phyloP scores from a whole-genome alignment of 345 rosid genomes.

The Eucalyptus pumila region DNA sequence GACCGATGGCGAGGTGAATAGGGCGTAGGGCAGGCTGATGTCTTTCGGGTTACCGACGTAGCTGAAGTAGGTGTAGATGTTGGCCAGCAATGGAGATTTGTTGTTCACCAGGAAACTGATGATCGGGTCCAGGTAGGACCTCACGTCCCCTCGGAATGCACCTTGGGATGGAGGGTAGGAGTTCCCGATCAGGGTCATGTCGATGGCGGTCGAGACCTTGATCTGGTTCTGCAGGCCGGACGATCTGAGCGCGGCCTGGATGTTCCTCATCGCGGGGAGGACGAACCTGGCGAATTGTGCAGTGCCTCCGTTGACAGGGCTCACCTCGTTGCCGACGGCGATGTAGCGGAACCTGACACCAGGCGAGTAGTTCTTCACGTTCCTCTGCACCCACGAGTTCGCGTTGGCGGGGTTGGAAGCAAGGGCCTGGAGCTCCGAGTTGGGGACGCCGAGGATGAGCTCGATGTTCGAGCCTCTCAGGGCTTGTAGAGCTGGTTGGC shows the following conservation, averaged over 20 bases:
- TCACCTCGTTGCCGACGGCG: constrained; percentile 34
- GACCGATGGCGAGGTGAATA: constrained; percentile 9
- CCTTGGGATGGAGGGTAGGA: constrained; percentile 30
- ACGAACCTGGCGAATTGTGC: constrained; percentile 7
- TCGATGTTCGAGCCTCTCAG: constrained; percentile 29
- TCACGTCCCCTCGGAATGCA: constrained; percentile 11
- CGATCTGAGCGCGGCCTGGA: constrained; percentile 11
- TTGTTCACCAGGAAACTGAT: background rate
- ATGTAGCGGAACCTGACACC: constrained; percentile 21
- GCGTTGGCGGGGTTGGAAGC: constrained; percentile 12
- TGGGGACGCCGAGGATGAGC: constrained; percentile 29
- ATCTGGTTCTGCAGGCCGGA: constrained; percentile 17
- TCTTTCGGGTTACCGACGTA: constrained; percentile 7
- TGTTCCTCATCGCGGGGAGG: constrained; percentile 16
- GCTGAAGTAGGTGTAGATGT: constrained; percentile 24
- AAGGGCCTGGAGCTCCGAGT: constrained; percentile 16
- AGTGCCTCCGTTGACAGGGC: background rate
- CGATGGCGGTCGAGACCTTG: constrained; percentile 27
- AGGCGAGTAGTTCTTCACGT: constrained; percentile 11
- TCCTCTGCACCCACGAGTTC: constrained; percentile 18
- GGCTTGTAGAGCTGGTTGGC: constrained; percentile 17
- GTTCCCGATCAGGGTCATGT: constrained; percentile 16
- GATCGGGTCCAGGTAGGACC: constrained; percentile 10
- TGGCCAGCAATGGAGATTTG: constrained; percentile 12
- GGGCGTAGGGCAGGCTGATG: constrained; percentile 13